Evolutionary conservation across 768 basidiomycete species (phyloP).

Genomic region (Hortiboletus flavorubellus): DNA sequence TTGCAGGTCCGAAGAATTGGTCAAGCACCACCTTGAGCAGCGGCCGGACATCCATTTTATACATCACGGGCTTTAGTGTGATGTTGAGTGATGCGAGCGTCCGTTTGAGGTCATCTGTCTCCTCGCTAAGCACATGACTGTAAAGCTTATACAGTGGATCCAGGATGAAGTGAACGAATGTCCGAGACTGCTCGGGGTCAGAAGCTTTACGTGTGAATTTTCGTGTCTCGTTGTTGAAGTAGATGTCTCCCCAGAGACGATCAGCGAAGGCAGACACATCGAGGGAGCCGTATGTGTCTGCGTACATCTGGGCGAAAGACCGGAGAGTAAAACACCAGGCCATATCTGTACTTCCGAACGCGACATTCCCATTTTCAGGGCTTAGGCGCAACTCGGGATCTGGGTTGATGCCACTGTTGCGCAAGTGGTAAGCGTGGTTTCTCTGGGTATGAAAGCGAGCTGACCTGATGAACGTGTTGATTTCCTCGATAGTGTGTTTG

Average conservation of each 20-base stretch:
- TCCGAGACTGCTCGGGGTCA: conserved; percentile 70
- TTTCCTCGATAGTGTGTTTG: conserved; percentile 97
- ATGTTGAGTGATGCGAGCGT: conserved; percentile 81
- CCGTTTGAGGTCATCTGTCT: conserved; percentile 79
- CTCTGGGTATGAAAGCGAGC: conserved; percentile 12
- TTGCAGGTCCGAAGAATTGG: conserved; percentile 92
- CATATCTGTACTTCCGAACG: conserved; percentile 97
- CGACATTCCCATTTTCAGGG: conserved; percentile 94
- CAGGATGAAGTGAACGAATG: conserved; percentile 94
- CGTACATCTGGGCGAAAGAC: conserved; percentile 96
- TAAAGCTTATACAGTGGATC: conserved; percentile 98
- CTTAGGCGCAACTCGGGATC: conserved; percentile 86
- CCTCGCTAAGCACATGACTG: conserved; percentile 90
- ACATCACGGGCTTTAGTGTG: conserved; percentile 86
- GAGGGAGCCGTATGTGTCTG: conserved; percentile 83
- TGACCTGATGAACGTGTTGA: conserved; percentile 94
- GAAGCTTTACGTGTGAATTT: conserved; percentile 86
- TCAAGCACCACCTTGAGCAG: conserved; percentile 89
- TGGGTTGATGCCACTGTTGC: conserved; percentile 71
- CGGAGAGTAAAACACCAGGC: conserved; percentile 94
- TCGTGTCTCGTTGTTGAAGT: conserved; percentile 78
- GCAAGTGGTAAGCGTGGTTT: background rate
- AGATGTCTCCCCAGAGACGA: conserved; percentile 98
- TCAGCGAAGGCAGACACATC: conserved; percentile 85
- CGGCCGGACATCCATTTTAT: conserved; percentile 98